A percentile compares a stretch with the other conserved stretches of the same genome.
Conservation (phyloP, 1,284 basidiomycete species). For the Irpex sp. region DNA sequence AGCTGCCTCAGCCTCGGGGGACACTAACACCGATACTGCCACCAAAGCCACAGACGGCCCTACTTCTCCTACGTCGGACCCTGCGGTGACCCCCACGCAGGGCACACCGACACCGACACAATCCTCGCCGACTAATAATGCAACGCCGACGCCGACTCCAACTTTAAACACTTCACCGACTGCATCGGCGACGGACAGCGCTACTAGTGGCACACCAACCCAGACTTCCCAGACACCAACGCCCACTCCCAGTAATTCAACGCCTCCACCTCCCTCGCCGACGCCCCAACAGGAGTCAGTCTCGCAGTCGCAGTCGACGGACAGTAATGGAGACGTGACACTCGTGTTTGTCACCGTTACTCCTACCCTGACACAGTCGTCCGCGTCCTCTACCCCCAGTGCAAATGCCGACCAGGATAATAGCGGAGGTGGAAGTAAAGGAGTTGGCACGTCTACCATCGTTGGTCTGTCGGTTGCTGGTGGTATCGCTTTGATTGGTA, state of each 20-base stretch:
- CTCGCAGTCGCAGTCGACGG: constrained; percentile 17
- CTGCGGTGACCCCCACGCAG: not conserved
- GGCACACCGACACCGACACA: not conserved
- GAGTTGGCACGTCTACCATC: constrained; percentile 65
- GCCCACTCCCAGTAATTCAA: constrained; percentile 12
- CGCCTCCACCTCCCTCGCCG: constrained; percentile 5
- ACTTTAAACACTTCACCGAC: constrained; percentile 16
- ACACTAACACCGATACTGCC: not conserved
- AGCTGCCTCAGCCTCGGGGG: not conserved
- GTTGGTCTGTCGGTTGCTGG: constrained; percentile 76
- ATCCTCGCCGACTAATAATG: not conserved
- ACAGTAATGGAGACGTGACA: constrained; percentile 20
- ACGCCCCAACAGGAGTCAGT: not conserved
- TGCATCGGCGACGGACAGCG: not conserved
- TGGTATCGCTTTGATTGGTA: constrained; percentile 64
- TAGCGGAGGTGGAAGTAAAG: constrained; percentile 16
- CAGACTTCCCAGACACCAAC: not conserved
- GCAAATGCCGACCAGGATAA: constrained; percentile 12
- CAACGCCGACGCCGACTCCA: constrained; percentile 8
- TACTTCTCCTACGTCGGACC: not conserved
- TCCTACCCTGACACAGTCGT: constrained; percentile 8
- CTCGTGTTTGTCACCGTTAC: constrained; percentile 19
- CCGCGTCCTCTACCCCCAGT: constrained; percentile 14
- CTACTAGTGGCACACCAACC: not conserved
- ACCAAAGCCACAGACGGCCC: not conserved